Conservation (phyloP, 2,329 filamentous ascomycete genomes). For the Aaosphaeria arxii region DNA sequence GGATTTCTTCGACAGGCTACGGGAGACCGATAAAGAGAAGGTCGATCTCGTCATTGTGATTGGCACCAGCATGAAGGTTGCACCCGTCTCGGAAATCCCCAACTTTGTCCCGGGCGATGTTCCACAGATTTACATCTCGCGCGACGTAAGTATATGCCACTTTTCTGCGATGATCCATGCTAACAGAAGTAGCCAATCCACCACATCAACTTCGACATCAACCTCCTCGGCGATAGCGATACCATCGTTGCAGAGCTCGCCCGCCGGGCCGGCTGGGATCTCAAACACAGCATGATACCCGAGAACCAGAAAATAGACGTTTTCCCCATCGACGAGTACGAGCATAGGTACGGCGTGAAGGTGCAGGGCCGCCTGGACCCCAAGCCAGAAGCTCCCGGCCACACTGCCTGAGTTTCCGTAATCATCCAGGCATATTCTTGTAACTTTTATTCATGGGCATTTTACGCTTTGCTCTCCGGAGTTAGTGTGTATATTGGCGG, state of each 20-base stretch:
- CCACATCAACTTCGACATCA: slow-evolving; percentile 95
- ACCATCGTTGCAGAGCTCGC: slow-evolving; percentile 85
- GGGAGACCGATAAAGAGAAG: slow-evolving; percentile 73
- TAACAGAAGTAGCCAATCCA: slow-evolving; percentile 58
- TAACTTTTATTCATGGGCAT: no score
- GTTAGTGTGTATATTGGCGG: no score
- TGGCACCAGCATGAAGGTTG: slow-evolving; percentile 92
- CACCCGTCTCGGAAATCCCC: slow-evolving; percentile 88
- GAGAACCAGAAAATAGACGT: slow-evolving; percentile 61
- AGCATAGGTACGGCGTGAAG: slow-evolving; percentile 29
- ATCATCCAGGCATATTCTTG: no score
- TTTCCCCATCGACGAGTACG: slow-evolving; percentile 25
- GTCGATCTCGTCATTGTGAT: slow-evolving; percentile 94
- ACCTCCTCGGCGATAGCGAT: slow-evolving; percentile 93
- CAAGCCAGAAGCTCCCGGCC: not conserved
- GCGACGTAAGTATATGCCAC: slow-evolving; percentile 53
- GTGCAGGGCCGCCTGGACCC: slow-evolving; percentile 9
- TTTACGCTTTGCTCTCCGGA: no score
- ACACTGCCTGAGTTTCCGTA: no score
- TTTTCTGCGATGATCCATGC: slow-evolving; percentile 1
- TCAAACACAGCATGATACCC: slow-evolving; percentile 82
- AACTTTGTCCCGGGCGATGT: slow-evolving; percentile 74
- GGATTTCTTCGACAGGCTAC: slow-evolving; percentile 75
- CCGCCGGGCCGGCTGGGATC: slow-evolving; percentile 73
- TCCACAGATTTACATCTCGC: slow-evolving; percentile 87